Evolutionary conservation across 2,329 filamentous ascomycete species (phyloP), one percentile per base, ranked within the genome.

Genomic region (Parastagonospora avenae): DNA sequence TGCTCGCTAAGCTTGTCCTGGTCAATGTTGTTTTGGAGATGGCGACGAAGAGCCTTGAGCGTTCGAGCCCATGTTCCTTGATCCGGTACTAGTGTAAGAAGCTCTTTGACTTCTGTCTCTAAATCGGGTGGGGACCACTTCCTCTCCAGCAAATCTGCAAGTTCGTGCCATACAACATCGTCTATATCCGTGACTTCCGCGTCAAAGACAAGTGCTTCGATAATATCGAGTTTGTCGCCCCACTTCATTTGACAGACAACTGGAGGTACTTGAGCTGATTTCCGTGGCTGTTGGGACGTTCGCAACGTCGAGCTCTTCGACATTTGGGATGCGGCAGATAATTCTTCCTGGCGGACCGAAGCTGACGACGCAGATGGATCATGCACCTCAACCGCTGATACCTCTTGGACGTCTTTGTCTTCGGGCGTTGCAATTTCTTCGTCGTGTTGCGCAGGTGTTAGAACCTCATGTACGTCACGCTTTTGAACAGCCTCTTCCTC

Each of bases 191-290:
- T 46, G 12, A 42, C 33, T 15, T 67, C 60, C 9, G 9, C 3
- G 2, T 44, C 32, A 6, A 56, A 31, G 44, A 49, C 41, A 59
- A 76, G 63, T 61, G 48, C 76, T 61, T 10, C 72, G 65, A 78
- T 57, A 4, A 76, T 63, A 44, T 77, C 72, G 49, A 71, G 71
- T 38, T 73, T 73, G 55, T 79, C 76, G 16, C 76, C 76, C 48
- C 68, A 62, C 36, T 71, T 64, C 68, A 78, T 76, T 14, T 69
- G 60, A 12, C 61, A 53, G 12, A 54, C 54, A n/a, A 27, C 31
- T 5, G 28, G 30, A 15, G 27, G 40, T 42, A 29, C 37, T n/a
- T 35, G 15, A 31, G 4, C 19, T n/a, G 8, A 38, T 27, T 5
- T 24, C 19, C 19, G 19, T 24, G 19, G 19, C n/a, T 9, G 24